phyloP scores from a whole-genome alignment of 2,329 filamentous ascomycete genomes.

The Phaeosphaeria sp. region DNA sequence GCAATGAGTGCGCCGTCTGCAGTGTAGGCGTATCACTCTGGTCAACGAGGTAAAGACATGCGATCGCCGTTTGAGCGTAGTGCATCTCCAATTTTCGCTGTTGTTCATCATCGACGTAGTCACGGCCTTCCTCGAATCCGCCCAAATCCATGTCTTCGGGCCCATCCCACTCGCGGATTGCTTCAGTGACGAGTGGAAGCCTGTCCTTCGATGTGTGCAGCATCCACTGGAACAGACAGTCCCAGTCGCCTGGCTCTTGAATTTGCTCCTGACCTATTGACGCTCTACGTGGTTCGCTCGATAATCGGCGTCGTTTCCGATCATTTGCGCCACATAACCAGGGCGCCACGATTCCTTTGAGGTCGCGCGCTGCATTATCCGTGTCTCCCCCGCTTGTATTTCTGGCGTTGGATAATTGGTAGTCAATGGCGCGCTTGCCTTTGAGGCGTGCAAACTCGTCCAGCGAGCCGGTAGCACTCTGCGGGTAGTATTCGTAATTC shows the following conservation, averaged over 20 bases:
- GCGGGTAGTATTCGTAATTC: slow-evolving; percentile 72
- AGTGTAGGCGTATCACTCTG: slow-evolving; percentile 66
- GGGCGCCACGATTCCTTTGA: slow-evolving; percentile 72
- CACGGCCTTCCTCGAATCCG: slow-evolving; percentile 58
- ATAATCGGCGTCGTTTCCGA: slow-evolving; percentile 60
- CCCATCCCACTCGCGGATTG: slow-evolving; percentile 75
- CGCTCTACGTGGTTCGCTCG: slow-evolving; percentile 31
- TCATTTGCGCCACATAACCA: slow-evolving; percentile 73
- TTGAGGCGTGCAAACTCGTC: slow-evolving; percentile 68
- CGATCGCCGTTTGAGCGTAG: slow-evolving; percentile 72
- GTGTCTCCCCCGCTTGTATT: slow-evolving; percentile 16
- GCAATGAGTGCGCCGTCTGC: slow-evolving; percentile 65
- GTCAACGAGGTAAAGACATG: slow-evolving; percentile 71
- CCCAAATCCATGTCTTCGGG: slow-evolving; percentile 74
- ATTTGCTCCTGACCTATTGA: slow-evolving; percentile 45
- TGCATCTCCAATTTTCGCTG: slow-evolving; percentile 65
- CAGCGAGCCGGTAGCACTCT: slow-evolving; percentile 61
- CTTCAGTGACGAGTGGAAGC: slow-evolving; percentile 68
- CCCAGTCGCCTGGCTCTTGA: slow-evolving; percentile 63
- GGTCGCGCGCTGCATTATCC: slow-evolving; percentile 64
- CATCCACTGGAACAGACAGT: slow-evolving; percentile 73
- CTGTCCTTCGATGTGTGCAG: slow-evolving; percentile 63
- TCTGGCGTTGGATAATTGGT: slow-evolving; percentile 58
- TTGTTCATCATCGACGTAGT: slow-evolving; percentile 66
- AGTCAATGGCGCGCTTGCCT: slow-evolving; percentile 64